Evolutionary conservation across 2,329 filamentous ascomycete genomes (phyloP), one percentile per base, ranked within the genome.

Genomic region (Fusarium papillatum): DNA sequence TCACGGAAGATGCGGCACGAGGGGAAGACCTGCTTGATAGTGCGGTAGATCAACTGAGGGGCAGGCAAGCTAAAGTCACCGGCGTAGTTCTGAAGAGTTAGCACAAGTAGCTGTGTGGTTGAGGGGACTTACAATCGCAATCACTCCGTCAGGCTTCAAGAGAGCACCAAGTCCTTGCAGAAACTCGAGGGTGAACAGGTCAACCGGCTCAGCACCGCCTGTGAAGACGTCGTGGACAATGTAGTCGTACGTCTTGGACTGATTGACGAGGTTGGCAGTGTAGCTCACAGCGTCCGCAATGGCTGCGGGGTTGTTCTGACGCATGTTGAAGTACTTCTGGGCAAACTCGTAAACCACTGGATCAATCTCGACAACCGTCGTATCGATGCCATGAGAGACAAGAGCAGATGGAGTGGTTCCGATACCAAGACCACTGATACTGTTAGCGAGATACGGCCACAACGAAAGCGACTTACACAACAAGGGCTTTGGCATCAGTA

Each of bases 151-250:
- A 1, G 93, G 90, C 74, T 92, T 94, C 57, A 99, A 88, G 9
- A 98, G 89, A 7, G 88, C 83, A 75, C 91, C 86, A 2, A 99
- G 87, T 7, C 93, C 91, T 64, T 90, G 84, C 53, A 99, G 85
- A 80, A 99, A 98, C 78, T 97, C 93, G 7, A 92, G 83, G 0
- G 96, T 98, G 84, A 99, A 99, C 10, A 99, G 90, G 10, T 93
- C 88, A 4, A 96, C 91, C 1, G 97, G 97, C 83, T 98, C 97
- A 0, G 95, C 96, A 64, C 97, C 97, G 29, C 97, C 97, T 1
- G 97, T 99, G 83, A 99, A 99, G 29, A 99, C 97, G 78, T 99
- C 97, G 83, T 99, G 97, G 66, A 99, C 90, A 80, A 99, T 97
- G 86, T 98, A 98, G 85, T 98, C 93, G 83, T 94, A 99, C 34